These are phyloP conservation scores for Beauveria brongniartii DNA, from an alignment of 2,329 filamentous ascomycete species.

Conservation along the genomic window DNA sequence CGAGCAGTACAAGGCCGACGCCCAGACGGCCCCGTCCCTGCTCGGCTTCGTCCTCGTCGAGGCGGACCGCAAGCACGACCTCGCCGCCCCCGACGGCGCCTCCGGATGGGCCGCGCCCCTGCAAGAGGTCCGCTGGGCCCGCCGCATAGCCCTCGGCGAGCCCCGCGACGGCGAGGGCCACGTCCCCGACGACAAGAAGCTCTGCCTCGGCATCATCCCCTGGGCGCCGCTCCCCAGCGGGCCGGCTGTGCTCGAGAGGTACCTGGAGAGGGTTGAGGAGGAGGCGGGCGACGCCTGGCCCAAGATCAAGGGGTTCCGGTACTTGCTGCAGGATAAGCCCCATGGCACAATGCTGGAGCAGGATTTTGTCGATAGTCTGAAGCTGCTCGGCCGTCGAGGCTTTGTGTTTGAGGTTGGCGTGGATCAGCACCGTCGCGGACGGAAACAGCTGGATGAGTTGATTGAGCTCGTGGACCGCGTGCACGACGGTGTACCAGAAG, in stretches of 20 bases:
- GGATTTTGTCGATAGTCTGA: constrained; percentile 57
- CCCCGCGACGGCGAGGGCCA: constrained; percentile 53
- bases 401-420: constrained; percentile 77
- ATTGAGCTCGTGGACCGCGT: constrained; percentile 62
- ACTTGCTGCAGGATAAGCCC: constrained; percentile 72
- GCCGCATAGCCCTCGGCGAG: constrained; percentile 54
- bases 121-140: constrained; percentile 62
- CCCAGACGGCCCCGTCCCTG: constrained; percentile 34
- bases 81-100: constrained; percentile 36
- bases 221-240: constrained; percentile 79
- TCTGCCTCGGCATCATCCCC: constrained; percentile 64
- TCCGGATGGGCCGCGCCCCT: constrained; percentile 60
- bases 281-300: constrained; percentile 56
- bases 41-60: constrained; percentile 77
- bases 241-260: constrained; percentile 49
- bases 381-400: constrained; percentile 53
- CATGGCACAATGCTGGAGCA: constrained; percentile 54
- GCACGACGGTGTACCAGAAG: constrained; percentile 51
- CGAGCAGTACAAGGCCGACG: constrained; percentile 49
- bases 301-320: constrained; percentile 71
- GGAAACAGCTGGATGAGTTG: constrained; percentile 64
- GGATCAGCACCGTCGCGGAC: constrained; percentile 69
- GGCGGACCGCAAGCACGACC: constrained; percentile 62
- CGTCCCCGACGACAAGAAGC: constrained; percentile 29
- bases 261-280: constrained; percentile 54